Base-by-base conservation (phyloP, 805 yeast species). In the Lipomyces orientalis region DNA sequence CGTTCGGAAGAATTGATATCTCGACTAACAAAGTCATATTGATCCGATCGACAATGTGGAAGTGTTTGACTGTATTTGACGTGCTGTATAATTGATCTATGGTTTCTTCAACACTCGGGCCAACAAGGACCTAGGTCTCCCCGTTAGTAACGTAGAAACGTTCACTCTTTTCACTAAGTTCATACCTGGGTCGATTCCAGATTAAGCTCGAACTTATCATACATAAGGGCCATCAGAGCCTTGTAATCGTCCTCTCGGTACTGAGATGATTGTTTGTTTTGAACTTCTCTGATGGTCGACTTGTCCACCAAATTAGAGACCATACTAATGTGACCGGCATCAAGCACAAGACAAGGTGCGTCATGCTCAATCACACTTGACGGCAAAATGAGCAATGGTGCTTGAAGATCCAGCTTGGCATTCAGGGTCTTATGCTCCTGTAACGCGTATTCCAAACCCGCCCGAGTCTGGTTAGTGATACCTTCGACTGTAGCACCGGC, bases 401-500 rank as follows among this genome's bases (percentile, higher is more conserved):
- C 97, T 75, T 93, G 97, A 56, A 96, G 81, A 78, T 96, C 98
- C 69, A 95, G 84, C 74, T 90, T 87, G 33, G 93, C 85, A 75
- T 93, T 89, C 65, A 93, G 79, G 0, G 98, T 94, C 76, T 93
- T 93, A 79, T 95, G 99, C 74, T 94, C 97, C 69, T 93, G 97
- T 73, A 96, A 83, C 0, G 97, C 95, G 72, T 95, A 93, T 79
- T 94, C 97, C 25, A 95, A 83, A 0, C 98, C 98, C 69, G 95
- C 84, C 74, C 97, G 83, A 0, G 98, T 95, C 76, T 93, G 97
- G 33, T 88, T 83, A 0, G 98, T 88, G 70, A 95, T 82, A 1
- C 96, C 98, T 75, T 93, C 97, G 66, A 95, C 90, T 0, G 97
- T 93, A 0, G 93, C 91, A 69, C 93, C 97, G 0, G 99, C 99